Base-by-base conservation (phyloP, 495 filamentous ascomycete genomes). In the Pseudomonodictys pantanalensis region DNA sequence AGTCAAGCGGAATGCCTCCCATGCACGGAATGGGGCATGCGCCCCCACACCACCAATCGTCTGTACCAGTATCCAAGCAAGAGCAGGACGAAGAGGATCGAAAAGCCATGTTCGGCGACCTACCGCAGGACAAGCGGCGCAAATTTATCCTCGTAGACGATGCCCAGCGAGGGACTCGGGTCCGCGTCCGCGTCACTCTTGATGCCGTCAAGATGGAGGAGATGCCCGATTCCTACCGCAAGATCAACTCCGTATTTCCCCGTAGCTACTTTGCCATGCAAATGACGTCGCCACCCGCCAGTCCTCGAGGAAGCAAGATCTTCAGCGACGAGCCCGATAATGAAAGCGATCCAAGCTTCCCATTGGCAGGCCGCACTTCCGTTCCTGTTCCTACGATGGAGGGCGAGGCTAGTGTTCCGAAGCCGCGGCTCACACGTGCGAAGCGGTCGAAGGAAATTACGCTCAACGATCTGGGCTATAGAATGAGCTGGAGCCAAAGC, bases 71-170 rank as follows among this genome's bases (percentile, higher is more conserved):
- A 12, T 57, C 73, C 43, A 60, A 65, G 62, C 71, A 54, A 67
- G 73, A 60, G 63, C 72, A 75, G 17, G 69, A 78, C 7, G 75
- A 79, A 15, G 75, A 80, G 22, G 74, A 80, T 44, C 69, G 70
- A 45, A 76, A 77, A 45, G 83, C 84, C 9, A 79, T 98, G 15
- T 97, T 96, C 71, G 87, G 90, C 47, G 85, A 89, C 48, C 79
- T 96, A 23, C 92, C 92, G 1, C 88, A 90, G 51, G 83, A 84
- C 50, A 96, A 95, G 73, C 89, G 87, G 52, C 86, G 92, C 63
- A 98, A 96, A 71, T 97, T 97, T 71, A 95, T 98, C 64, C 82
- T 96, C 2, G 91, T 98, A 22, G 90, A 96, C 58, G 93, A 97
- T 71, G 81, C 79, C 15, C 87, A 89, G 48, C 86, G 57, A 15